These are phyloP conservation scores for Ophiocordyceps robertsii DNA, from an alignment of 2,329 filamentous ascomycete species.

Conservation along the genomic window DNA sequence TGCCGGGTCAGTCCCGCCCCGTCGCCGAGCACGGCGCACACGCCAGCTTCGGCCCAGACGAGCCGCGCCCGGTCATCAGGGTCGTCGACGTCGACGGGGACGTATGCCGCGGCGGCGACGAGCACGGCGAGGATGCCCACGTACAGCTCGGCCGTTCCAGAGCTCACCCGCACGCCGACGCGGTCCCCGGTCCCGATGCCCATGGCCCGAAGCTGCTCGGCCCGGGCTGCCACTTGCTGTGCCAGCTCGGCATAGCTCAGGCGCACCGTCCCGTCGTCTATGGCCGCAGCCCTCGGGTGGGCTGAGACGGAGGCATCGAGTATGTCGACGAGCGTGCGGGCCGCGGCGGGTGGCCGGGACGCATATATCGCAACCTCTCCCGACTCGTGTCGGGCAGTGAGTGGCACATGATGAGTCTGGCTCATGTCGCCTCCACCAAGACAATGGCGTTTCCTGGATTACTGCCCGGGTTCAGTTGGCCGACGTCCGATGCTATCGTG, in stretches of 20 bases:
- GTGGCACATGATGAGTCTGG: too few relatives aligned
- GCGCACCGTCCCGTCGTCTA: constrained; percentile 5
- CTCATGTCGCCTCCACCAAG: too few relatives aligned
- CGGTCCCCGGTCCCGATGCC: constrained; percentile 7
- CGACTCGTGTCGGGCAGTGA: too few relatives aligned
- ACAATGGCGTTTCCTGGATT: too few relatives aligned
- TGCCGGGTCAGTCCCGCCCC: constrained; percentile 4
- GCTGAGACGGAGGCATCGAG: constrained; percentile 3
- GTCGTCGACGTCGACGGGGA: constrained; percentile 10
- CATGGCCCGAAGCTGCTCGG: constrained; percentile 2
- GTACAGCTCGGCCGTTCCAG: constrained; percentile 8
- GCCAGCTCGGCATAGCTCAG: not conserved
- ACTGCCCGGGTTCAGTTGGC: too few relatives aligned
- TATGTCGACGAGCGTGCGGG: constrained; percentile 9
- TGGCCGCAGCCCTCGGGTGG: constrained; percentile 4
- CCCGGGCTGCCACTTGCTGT: constrained; percentile 3
- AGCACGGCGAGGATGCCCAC: constrained; percentile 8
- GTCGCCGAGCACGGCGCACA: constrained; percentile 7
- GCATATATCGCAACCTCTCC: constrained; percentile 2
- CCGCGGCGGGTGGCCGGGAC: not conserved
- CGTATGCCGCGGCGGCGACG: constrained; percentile 8
- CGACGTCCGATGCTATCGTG: too few relatives aligned
- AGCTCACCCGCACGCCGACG: constrained; percentile 8
- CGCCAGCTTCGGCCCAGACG: constrained; percentile 8
- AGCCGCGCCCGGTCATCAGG: constrained; percentile 9